These are phyloP conservation scores for Ilex paraguariensis DNA, from an alignment of 305 asterid genomes.

Conservation along the genomic window DNA sequence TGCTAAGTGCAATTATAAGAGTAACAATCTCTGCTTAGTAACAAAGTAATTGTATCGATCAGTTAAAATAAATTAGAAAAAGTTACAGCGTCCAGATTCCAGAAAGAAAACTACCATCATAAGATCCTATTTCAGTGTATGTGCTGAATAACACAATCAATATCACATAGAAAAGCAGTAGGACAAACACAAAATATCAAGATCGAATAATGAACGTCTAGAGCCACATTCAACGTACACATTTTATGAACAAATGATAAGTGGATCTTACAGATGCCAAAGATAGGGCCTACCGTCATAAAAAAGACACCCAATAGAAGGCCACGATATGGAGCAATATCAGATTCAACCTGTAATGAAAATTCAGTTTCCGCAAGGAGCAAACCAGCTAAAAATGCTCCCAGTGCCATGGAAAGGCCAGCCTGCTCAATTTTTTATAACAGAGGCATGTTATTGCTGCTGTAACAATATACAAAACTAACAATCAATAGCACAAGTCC, in stretches of 20 bases:
- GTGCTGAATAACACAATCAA: too few species aligned
- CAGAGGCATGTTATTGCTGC: constrained; percentile 5
- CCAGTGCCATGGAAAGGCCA: constrained; percentile 99
- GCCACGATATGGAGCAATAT: constrained; percentile 99
- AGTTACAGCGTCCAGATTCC: too few species aligned
- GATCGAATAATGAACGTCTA: too few species aligned
- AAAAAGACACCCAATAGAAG: constrained; percentile 97
- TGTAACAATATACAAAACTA: constrained; percentile 12
- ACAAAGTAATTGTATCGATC: not conserved
- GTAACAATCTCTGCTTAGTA: not conserved
- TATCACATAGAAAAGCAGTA: too few species aligned
- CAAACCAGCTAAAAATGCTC: constrained; percentile 99
- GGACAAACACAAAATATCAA: too few species aligned
- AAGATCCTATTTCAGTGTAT: too few species aligned
- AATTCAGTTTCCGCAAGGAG: constrained; percentile 99
- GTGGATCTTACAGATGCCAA: too few species aligned
- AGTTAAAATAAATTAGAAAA: too few species aligned
- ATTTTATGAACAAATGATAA: too few species aligned
- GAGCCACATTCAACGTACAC: too few species aligned
- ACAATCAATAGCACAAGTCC: constrained; percentile 16
- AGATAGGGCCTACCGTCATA: constrained; percentile 72
- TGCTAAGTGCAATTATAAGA: constrained; percentile 21
- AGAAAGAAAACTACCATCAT: too few species aligned
- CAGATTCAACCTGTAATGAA: constrained; percentile 98
- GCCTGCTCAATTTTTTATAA: constrained; percentile 54